These are phyloP conservation scores for Plasmodium blacklocki DNA, from an alignment of 169 alveolate species.

Conservation along the genomic window DNA sequence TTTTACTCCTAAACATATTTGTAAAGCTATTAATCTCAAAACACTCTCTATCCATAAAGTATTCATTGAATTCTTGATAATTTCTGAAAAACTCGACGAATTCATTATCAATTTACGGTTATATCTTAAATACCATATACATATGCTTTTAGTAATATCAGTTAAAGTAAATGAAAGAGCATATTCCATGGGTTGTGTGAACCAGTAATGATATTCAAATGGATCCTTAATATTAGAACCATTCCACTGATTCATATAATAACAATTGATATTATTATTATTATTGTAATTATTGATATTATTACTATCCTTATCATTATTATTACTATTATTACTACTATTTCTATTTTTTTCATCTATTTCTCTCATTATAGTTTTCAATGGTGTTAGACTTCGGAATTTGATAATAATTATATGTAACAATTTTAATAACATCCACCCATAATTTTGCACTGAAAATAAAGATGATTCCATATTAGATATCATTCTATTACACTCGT, in stretches of 20 bases:
- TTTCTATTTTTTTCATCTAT: constrained; percentile 29
- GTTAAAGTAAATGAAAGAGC: constrained; percentile 67
- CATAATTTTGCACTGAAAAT: constrained; percentile 80
- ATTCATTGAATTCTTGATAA: constrained; percentile 74
- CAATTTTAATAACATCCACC: constrained; percentile 79
- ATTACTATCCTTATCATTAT: neutral
- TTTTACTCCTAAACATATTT: constrained; percentile 79
- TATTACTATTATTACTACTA: neutral
- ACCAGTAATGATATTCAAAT: constrained; percentile 46
- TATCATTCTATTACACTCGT: constrained; percentile 35
- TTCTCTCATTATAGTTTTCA: constrained; percentile 26
- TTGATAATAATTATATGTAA: constrained; percentile 75
- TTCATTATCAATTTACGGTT: constrained; percentile 60
- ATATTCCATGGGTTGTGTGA: constrained; percentile 50
- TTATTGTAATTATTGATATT: constrained; percentile 18
- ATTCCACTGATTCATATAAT: too few relatives aligned
- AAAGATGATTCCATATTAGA: constrained; percentile 65
- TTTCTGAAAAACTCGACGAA: constrained; percentile 68
- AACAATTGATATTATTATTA: too few relatives aligned
- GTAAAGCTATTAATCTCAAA: constrained; percentile 79
- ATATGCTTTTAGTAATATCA: constrained; percentile 75
- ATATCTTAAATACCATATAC: constrained; percentile 62
- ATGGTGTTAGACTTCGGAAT: constrained; percentile 72
- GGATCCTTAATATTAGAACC: constrained; percentile 34
- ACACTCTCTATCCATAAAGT: constrained; percentile 81